phyloP scores from a whole-genome alignment of 345 rosid species.

The Brassica rapa region DNA sequence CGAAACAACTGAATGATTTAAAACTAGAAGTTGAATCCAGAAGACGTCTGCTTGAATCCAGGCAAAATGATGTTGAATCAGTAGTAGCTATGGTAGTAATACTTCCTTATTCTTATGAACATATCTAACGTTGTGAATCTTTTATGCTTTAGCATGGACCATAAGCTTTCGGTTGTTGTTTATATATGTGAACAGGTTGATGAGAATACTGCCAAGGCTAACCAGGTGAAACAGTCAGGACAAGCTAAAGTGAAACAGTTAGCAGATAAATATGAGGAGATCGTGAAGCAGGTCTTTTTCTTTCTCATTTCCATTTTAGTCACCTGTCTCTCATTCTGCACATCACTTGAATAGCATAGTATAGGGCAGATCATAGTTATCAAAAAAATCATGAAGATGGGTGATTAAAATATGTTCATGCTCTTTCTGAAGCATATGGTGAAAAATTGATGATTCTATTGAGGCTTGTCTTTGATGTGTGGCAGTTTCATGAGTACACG shows the following conservation, averaged over 20 bases:
- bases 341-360: neutral
- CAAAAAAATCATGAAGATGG: neutral
- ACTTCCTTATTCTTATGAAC: neutral
- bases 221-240: conserved; percentile 57
- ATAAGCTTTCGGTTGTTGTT: conserved; percentile 7
- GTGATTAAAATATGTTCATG: neutral
- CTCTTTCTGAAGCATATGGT: neutral
- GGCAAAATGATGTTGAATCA: conserved; percentile 75
- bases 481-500: conserved; percentile 36
- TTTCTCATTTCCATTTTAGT: neutral
- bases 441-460: neutral
- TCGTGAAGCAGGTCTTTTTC: conserved; percentile 65
- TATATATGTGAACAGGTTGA: conserved; percentile 55
- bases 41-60: conserved; percentile 65
- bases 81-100: conserved; percentile 74
- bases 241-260: conserved; percentile 59
- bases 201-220: conserved; percentile 56
- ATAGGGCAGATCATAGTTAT: neutral
- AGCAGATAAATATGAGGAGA: conserved; percentile 59
- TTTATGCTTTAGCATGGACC: neutral
- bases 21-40: conserved; percentile 62
- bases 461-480: conserved; percentile 13
- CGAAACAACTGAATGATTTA: conserved; percentile 48
- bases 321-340: neutral
- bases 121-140: neutral